Conservation (phyloP, 2,329 filamentous ascomycete genomes). For the Ophiostoma perfectum region DNA sequence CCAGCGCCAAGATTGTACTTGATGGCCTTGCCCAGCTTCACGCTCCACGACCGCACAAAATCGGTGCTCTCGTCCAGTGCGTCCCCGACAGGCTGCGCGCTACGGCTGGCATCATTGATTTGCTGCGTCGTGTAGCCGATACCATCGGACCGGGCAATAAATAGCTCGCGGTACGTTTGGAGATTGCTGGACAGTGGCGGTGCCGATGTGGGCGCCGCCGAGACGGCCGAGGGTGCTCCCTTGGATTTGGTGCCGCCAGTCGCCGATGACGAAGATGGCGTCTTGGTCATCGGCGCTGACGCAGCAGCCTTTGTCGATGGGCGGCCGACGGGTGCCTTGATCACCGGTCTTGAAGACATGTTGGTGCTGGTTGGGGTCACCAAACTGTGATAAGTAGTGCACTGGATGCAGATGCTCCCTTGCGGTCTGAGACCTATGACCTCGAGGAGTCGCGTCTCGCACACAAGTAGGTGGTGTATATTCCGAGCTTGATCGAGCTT, state of each 20-base stretch:
- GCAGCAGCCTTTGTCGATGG: background rate
- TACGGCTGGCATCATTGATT: constrained; percentile 28
- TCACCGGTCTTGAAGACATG: constrained; percentile 8
- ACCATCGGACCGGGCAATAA: constrained; percentile 26
- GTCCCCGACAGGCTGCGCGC: constrained; percentile 24
- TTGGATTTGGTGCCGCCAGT: background rate
- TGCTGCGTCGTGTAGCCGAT: constrained; percentile 26
- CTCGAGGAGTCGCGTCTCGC: background rate
- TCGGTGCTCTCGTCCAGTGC: constrained; percentile 25
- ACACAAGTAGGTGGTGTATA: background rate
- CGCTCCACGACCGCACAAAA: constrained; percentile 26
- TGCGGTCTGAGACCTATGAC: background rate
- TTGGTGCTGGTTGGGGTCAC: background rate
- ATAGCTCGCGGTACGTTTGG: constrained; percentile 25
- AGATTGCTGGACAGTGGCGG: constrained; percentile 11
- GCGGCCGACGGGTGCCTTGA: constrained; percentile 3
- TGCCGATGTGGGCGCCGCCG: background rate
- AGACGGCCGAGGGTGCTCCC: background rate
- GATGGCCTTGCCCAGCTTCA: constrained; percentile 28
- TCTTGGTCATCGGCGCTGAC: background rate
- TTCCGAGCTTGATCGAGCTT: background rate
- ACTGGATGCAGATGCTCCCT: too few species aligned
- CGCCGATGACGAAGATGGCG: background rate
- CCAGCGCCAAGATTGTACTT: constrained; percentile 28
- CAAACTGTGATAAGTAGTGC: too few species aligned